Evolutionary conservation across 2,329 filamentous ascomycete genomes (phyloP).

Genomic region (Curvularia spicifera): DNA sequence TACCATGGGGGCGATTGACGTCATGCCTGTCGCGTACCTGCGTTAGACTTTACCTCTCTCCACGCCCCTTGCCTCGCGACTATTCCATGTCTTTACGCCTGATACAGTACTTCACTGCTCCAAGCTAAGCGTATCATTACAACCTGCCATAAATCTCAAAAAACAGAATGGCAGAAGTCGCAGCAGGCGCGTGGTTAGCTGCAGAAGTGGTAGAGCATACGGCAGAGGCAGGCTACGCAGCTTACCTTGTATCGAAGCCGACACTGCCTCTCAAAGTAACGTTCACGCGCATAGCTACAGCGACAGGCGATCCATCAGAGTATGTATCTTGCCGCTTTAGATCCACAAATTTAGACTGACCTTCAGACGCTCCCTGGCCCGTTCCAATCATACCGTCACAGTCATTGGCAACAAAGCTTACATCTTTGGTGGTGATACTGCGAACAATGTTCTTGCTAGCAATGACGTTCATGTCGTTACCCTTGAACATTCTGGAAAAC

Average conservation of each 20-base stretch:
- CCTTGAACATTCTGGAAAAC: constrained; percentile 38
- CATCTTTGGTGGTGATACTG: constrained; percentile 53
- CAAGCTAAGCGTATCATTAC: background rate
- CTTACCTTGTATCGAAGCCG: constrained; percentile 52
- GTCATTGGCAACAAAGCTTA: constrained; percentile 53
- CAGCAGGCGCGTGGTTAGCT: constrained; percentile 47
- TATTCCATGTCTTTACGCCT: background rate
- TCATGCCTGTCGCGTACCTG: constrained; percentile 15
- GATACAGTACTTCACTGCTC: background rate
- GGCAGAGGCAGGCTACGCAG: constrained; percentile 49
- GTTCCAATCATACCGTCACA: constrained; percentile 51
- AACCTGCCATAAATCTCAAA: background rate
- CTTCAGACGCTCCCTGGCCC: constrained; percentile 38
- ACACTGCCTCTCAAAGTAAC: constrained; percentile 53
- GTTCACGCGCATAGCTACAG: constrained; percentile 51
- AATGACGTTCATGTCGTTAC: constrained; percentile 54
- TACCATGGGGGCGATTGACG: constrained; percentile 13
- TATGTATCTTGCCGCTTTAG: constrained; percentile 8
- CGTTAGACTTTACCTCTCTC: constrained; percentile 8
- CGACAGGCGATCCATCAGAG: constrained; percentile 44
- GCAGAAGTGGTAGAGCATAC: constrained; percentile 52
- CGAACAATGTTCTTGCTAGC: constrained; percentile 46
- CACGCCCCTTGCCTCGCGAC: background rate
- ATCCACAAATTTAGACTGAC: background rate
- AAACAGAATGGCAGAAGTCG: constrained; percentile 50